phyloP scores from a whole-genome alignment of 176 grass and related monocot genomes.

The Zoysia pacifica region DNA sequence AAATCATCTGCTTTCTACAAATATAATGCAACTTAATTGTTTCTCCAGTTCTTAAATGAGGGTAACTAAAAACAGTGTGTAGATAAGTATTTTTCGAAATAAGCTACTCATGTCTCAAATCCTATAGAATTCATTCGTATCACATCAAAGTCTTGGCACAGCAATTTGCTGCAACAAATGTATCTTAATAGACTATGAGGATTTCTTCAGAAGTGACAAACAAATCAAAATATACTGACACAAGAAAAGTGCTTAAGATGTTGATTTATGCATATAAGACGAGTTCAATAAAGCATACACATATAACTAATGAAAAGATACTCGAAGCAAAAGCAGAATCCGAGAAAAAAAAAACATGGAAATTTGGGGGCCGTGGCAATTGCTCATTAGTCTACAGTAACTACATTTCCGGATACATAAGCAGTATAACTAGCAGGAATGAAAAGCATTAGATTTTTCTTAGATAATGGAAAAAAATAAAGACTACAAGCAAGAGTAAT shows the following conservation, averaged over 20 bases:
- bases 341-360: neutral
- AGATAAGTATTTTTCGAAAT: no score
- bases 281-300: slow-evolving; percentile 25
- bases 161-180: slow-evolving; percentile 2
- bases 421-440: no score
- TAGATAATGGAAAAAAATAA: no score
- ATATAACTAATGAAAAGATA: neutral
- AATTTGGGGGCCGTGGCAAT: neutral
- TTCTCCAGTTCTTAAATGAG: neutral
- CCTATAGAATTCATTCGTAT: neutral
- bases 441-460: no score
- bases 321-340: neutral
- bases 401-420: neutral
- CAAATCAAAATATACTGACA: neutral
- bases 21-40: neutral
- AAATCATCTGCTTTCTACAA: neutral
- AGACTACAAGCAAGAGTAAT: no score
- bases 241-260: neutral
- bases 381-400: neutral
- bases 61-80: neutral
- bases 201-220: neutral
- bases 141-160: neutral
- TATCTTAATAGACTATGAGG: neutral
- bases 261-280: neutral
- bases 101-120: no score